Conservation (phyloP, 768 basidiomycete species). For the Rhodotorula babjevae region DNA sequence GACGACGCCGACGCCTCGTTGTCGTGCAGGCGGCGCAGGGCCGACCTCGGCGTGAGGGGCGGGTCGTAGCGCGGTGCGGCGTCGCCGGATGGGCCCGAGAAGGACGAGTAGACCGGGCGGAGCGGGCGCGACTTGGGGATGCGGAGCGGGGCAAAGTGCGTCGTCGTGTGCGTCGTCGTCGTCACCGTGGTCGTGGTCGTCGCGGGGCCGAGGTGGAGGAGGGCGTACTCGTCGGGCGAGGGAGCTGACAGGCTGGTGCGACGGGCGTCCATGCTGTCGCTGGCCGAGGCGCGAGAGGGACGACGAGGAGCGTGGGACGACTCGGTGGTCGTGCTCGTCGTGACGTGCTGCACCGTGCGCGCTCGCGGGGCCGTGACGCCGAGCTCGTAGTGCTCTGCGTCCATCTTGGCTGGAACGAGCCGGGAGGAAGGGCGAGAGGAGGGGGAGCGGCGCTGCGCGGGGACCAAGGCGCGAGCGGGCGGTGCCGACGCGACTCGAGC, state of each 20-base stretch:
- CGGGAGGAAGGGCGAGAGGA: not conserved
- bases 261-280: not conserved
- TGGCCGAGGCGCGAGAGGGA: not conserved
- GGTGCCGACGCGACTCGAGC: not conserved
- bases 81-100: conserved; percentile 4
- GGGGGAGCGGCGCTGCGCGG: not conserved
- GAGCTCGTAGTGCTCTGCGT: not conserved
- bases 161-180: conserved; percentile 32
- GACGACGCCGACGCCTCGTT: not conserved
- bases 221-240: conserved; percentile 15
- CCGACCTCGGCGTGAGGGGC: not conserved
- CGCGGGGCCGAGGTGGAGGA: conserved; percentile 28
- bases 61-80: not conserved
- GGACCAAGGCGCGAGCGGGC: not conserved
- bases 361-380: not conserved
- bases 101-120: conserved; percentile 7
- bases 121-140: conserved; percentile 19
- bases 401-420: not conserved
- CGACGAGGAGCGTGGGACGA: not conserved
- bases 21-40: conserved; percentile 2
- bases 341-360: conserved; percentile 1
- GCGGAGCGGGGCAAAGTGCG: conserved; percentile 37
- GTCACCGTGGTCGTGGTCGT: conserved; percentile 25
- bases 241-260: too few species aligned
- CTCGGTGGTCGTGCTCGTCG: not conserved